Conservation (phyloP, 805 yeast genomes). For the Ogataea polymorpha region DNA sequence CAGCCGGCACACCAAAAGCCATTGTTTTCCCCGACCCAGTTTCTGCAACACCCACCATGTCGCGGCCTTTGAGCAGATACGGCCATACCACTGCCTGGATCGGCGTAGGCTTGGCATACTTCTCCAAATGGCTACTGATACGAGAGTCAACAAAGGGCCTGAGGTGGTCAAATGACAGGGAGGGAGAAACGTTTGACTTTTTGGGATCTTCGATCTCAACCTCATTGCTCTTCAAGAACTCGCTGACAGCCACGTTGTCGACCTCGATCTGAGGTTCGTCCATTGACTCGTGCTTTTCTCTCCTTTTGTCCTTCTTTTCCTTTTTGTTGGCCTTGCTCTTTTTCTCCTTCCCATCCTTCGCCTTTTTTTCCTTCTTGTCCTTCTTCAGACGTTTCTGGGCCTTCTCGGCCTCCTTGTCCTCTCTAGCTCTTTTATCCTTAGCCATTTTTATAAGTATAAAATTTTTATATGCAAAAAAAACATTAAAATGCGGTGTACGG, state of each 20-base stretch:
- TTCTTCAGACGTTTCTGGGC: conserved; percentile 22
- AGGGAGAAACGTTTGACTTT: conserved; percentile 56
- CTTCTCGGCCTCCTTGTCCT: conserved; percentile 27
- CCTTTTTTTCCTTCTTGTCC: conserved; percentile 30
- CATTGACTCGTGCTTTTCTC: conserved; percentile 29
- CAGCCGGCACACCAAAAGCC: conserved; percentile 98
- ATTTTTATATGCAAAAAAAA: conserved; percentile 9
- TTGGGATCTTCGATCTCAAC: conserved; percentile 74
- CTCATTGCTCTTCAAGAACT: conserved; percentile 66
- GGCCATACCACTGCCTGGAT: conserved; percentile 97
- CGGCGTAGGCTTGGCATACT: conserved; percentile 90
- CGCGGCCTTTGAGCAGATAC: conserved; percentile 68
- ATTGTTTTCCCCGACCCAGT: conserved; percentile 98
- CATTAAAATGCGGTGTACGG: conserved; percentile 4
- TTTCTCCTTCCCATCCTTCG: conserved; percentile 26
- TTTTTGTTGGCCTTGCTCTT: conserved; percentile 30
- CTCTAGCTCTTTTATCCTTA: conserved; percentile 22
- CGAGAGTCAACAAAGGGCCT: conserved; percentile 45
- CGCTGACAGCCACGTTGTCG: conserved; percentile 54
- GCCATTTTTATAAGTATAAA: conserved; percentile 19
- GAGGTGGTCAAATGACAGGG: conserved; percentile 61
- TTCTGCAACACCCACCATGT: conserved; percentile 96
- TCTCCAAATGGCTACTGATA: conserved; percentile 57
- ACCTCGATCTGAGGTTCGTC: conserved; percentile 1
- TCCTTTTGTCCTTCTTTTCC: conserved; percentile 31